Conservation (phyloP, 83 land plant species). For the Thuja plicata region DNA sequence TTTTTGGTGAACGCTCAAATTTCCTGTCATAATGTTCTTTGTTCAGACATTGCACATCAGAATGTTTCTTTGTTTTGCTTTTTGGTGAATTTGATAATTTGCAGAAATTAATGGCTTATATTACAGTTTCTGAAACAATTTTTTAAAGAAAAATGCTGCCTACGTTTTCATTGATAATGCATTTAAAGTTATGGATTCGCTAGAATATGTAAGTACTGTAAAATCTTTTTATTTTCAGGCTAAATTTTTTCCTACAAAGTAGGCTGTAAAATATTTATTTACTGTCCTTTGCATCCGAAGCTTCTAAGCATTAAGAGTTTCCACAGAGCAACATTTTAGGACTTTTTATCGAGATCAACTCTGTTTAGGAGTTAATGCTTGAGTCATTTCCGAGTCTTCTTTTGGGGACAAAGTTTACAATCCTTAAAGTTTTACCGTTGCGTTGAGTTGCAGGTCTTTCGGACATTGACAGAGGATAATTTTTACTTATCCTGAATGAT, state of each 20-base stretch:
- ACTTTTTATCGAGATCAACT: neutral
- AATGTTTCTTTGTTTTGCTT: too few species aligned
- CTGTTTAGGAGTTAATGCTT: too few species aligned
- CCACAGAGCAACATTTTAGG: neutral
- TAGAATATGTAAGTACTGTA: neutral
- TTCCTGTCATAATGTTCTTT: too few species aligned
- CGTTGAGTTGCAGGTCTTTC: neutral
- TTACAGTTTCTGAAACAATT: neutral
- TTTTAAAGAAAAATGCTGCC: neutral
- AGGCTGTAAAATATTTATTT: neutral
- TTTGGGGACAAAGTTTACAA: too few species aligned
- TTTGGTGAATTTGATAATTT: neutral
- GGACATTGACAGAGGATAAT: neutral
- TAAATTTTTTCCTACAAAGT: neutral
- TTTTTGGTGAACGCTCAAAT: too few species aligned
- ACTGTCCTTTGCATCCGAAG: neutral
- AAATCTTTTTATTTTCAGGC: neutral
- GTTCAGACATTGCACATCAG: neutral
- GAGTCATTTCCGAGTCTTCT: too few species aligned
- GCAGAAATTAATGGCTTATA: too few species aligned
- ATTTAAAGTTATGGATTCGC: neutral
- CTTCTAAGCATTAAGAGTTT: neutral
- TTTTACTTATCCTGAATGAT: neutral
- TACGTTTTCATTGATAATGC: neutral
- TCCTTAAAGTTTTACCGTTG: neutral